A percentile compares a stretch with the other conserved stretches of the same genome.
These are phyloP conservation scores for Arthrobotrys iridis DNA, from an alignment of 2,329 filamentous ascomycete genomes.

Conservation along the genomic window DNA sequence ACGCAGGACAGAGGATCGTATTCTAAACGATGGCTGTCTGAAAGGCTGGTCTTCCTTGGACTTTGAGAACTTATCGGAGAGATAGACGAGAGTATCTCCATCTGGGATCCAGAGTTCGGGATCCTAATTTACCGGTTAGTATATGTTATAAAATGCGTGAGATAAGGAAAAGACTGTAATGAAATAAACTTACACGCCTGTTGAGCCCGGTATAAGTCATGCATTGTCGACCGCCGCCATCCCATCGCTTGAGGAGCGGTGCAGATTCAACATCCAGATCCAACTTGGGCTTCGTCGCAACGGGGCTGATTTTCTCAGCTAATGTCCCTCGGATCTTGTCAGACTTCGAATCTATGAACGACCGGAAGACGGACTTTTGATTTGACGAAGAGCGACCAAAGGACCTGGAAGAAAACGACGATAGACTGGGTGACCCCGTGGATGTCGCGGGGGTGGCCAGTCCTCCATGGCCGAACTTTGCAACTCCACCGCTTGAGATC, in stretches of 20 bases:
- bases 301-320: constrained; percentile 50
- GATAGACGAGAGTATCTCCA: constrained; percentile 70
- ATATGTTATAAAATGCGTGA: neutral
- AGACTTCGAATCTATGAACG: constrained; percentile 57
- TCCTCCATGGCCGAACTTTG: constrained; percentile 56
- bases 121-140: constrained; percentile 61
- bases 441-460: constrained; percentile 56
- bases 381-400: constrained; percentile 51
- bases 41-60: constrained; percentile 59
- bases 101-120: constrained; percentile 71
- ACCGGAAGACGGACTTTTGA: constrained; percentile 55
- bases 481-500: constrained; percentile 55
- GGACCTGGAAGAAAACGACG: constrained; percentile 51
- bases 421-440: constrained; percentile 55
- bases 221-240: constrained; percentile 56
- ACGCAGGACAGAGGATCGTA: constrained; percentile 71
- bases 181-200: constrained; percentile 17
- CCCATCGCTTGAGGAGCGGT: constrained; percentile 56
- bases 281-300: constrained; percentile 43
- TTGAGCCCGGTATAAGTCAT: constrained; percentile 55
- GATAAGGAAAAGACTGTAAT: neutral
- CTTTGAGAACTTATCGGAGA: constrained; percentile 63
- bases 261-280: constrained; percentile 46
- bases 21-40: constrained; percentile 67
- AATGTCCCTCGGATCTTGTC: constrained; percentile 57